These are phyloP conservation scores for Aspergillus hancockii DNA, from an alignment of 495 filamentous ascomycete species.

Conservation along the genomic window DNA sequence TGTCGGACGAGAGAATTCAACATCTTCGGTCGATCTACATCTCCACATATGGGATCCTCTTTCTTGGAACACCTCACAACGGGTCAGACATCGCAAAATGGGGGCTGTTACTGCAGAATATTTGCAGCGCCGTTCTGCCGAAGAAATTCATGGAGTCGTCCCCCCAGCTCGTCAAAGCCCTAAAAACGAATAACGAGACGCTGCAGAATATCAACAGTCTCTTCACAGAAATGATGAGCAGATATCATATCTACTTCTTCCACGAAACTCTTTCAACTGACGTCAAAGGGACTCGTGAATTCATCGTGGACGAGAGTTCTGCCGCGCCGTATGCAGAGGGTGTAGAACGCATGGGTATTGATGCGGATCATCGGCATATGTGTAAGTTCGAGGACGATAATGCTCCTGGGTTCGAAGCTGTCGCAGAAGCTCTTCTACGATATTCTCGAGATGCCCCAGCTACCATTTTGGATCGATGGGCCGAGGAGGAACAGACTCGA, in stretches of 20 bases:
- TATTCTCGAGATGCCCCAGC: constrained; percentile 64
- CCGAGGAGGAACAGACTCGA: constrained; percentile 59
- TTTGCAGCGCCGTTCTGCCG: constrained; percentile 69
- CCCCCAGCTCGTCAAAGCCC: constrained; percentile 65
- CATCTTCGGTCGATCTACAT: constrained; percentile 78
- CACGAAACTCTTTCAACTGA: constrained; percentile 72
- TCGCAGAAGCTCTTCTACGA: constrained; percentile 69
- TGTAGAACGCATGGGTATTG: constrained; percentile 75
- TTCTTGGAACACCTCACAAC: constrained; percentile 85
- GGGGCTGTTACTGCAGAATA: constrained; percentile 71
- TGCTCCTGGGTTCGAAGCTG: constrained; percentile 71
- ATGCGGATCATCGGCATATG: constrained; percentile 84
- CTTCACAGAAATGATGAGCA: constrained; percentile 71
- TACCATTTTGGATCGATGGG: constrained; percentile 62
- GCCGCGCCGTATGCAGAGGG: constrained; percentile 74
- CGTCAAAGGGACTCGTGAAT: constrained; percentile 57
- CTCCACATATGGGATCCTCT: constrained; percentile 82
- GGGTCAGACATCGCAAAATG: constrained; percentile 77
- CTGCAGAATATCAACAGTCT: constrained; percentile 77
- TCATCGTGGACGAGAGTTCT: constrained; percentile 74
- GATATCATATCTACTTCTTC: constrained; percentile 72
- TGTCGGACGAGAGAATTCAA: constrained; percentile 65
- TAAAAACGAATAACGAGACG: constrained; percentile 77
- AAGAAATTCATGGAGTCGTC: constrained; percentile 72
- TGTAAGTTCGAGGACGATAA: constrained; percentile 77